Evolutionary conservation across 2,329 filamentous ascomycete species (phyloP).

Genomic region (Colletotrichum karsti): DNA sequence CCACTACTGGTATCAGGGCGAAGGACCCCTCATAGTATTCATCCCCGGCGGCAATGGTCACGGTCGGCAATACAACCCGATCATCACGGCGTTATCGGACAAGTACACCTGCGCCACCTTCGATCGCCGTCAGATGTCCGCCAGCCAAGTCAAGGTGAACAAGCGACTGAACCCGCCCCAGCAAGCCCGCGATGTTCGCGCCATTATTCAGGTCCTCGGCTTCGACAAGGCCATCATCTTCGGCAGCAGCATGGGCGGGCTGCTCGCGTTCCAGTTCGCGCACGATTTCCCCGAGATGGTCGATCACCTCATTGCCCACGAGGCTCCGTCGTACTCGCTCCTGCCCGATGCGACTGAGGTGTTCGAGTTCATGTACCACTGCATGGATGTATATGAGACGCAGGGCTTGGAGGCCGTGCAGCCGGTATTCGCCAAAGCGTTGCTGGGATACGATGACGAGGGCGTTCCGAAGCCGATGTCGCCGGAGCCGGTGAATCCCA

Average conservation of each 20-base stretch:
- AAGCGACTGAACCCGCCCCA: constrained; percentile 36
- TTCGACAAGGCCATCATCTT: constrained; percentile 37
- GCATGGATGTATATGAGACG: constrained; percentile 33
- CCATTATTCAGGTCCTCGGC: constrained; percentile 37
- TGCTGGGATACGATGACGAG: constrained; percentile 38
- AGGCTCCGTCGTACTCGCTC: constrained; percentile 35
- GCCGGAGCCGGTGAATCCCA: constrained; percentile 32
- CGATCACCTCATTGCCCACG: constrained; percentile 40
- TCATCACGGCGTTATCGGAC: constrained; percentile 37
- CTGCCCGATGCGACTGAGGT: constrained; percentile 35
- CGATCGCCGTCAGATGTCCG: constrained; percentile 43
- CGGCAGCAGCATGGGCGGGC: constrained; percentile 39
- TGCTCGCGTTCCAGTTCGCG: constrained; percentile 40
- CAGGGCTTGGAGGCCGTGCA: constrained; percentile 31
- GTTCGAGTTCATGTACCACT: constrained; percentile 33
- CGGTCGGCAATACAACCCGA: constrained; percentile 38
- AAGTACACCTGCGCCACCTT: constrained; percentile 40
- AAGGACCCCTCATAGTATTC: constrained; percentile 40
- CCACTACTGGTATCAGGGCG: constrained; percentile 41
- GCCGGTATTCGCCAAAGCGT: constrained; percentile 27
- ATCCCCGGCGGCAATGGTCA: constrained; percentile 44
- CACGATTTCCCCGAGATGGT: constrained; percentile 38
- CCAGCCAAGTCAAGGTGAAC: constrained; percentile 34
- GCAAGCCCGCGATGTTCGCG: constrained; percentile 40
- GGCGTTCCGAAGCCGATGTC: constrained; percentile 30